Conservation (phyloP, 2,329 filamentous ascomycete species). For the Microcyclosporella mali region DNA sequence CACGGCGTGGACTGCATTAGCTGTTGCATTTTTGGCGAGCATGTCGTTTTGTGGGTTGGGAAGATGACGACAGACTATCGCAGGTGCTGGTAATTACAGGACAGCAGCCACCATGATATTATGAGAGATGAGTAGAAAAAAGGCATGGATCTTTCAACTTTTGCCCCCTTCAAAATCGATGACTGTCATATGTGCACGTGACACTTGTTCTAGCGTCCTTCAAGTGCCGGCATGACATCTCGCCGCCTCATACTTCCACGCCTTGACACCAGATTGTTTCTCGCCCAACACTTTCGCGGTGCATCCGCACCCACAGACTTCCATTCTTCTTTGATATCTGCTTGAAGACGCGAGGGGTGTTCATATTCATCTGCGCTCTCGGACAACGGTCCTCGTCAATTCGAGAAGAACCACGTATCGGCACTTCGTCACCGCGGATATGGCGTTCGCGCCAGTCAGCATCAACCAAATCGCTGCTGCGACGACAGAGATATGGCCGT, state of each 20-base stretch:
- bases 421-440: background rate
- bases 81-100: too few relatives aligned
- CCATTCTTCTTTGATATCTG: too few relatives aligned
- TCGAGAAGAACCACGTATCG: too few relatives aligned
- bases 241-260: too few relatives aligned
- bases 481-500: constrained; percentile 1
- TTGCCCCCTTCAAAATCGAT: background rate
- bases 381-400: too few relatives aligned
- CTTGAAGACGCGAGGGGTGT: too few relatives aligned
- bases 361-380: too few relatives aligned
- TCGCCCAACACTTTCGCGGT: background rate
- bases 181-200: background rate
- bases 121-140: background rate
- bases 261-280: background rate
- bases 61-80: too few relatives aligned
- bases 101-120: background rate
- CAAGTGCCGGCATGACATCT: too few relatives aligned
- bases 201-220: background rate
- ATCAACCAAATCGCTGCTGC: background rate
- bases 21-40: background rate
- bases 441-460: constrained; percentile 4
- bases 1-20: background rate
- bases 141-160: too few relatives aligned
- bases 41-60: background rate
- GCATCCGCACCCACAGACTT: background rate